A percentile compares a stretch with the other conserved stretches of the same genome.
These are phyloP conservation scores for Chlorella sp. DNA, from an alignment of 139 green algal genomes.

Conservation along the genomic window DNA sequence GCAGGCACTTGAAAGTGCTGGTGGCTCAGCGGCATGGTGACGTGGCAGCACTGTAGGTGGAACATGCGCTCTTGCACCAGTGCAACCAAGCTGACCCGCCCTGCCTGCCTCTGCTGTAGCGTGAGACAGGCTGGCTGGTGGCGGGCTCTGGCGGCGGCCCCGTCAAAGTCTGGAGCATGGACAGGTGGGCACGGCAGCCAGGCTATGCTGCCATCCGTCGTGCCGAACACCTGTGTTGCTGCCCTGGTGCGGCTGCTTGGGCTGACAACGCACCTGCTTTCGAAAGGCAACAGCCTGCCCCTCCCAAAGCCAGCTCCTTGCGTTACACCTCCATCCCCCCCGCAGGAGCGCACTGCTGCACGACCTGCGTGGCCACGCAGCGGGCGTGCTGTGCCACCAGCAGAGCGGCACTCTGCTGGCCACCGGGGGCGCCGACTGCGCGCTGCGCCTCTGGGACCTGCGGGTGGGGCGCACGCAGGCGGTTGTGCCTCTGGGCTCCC, in stretches of 20 bases:
- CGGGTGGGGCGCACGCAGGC: neutral
- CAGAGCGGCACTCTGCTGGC: conserved; percentile 13
- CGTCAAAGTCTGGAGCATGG: neutral
- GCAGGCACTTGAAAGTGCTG: no score
- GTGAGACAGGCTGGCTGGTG: conserved; percentile 18
- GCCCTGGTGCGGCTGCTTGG: neutral
- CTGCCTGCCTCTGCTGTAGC: no score
- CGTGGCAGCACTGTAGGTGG: no score
- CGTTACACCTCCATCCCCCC: neutral
- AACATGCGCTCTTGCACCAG: no score
- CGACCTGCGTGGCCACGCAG: neutral
- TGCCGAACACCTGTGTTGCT: no score
- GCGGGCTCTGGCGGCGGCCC: neutral
- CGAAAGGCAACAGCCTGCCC: no score
- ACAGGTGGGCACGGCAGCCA: neutral
- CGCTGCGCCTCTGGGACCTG: conserved; percentile 23
- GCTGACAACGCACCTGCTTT: no score
- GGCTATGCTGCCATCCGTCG: neutral
- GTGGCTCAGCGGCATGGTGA: no score
- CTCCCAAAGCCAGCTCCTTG: neutral
- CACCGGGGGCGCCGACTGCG: conserved; percentile 7
- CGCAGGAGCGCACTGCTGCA: neutral
- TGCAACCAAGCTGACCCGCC: no score
- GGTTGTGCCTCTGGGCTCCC: neutral
- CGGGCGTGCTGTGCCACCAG: conserved; percentile 24